Evolutionary conservation across 495 filamentous ascomycete genomes (phyloP).

Genomic region (Neurospora sp.): DNA sequence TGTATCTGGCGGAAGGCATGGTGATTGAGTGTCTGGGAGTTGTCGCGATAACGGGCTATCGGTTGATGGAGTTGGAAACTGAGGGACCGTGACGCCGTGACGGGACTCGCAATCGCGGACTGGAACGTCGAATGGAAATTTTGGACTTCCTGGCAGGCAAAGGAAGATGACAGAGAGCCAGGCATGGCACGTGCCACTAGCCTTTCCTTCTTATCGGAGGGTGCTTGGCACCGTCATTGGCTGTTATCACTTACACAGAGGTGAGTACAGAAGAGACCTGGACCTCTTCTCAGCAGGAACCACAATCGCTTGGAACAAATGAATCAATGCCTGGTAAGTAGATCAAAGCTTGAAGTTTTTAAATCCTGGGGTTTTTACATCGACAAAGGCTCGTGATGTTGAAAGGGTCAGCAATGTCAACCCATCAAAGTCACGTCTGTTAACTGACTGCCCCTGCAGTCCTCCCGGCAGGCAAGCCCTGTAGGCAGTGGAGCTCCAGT

Average conservation of each 20-base stretch:
- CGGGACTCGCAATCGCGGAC: neutral
- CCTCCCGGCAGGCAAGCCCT: neutral
- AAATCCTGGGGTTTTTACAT: no score
- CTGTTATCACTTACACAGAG: neutral
- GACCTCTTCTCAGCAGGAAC: no score
- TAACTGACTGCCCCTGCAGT: no score
- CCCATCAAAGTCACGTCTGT: no score
- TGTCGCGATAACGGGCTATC: neutral
- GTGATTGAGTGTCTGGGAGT: constrained; percentile 5
- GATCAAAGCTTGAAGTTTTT: no score
- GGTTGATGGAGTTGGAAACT: neutral
- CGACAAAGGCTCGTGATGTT: neutral
- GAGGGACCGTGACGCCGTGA: neutral
- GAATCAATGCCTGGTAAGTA: no score
- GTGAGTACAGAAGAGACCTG: no score
- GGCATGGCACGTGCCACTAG: neutral
- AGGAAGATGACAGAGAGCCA: neutral
- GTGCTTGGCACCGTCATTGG: neutral
- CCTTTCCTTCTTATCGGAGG: neutral
- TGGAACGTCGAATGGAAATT: neutral
- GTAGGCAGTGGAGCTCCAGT: neutral
- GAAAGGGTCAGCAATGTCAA: no score
- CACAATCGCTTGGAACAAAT: no score
- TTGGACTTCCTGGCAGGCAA: neutral
- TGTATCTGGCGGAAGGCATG: constrained; percentile 33